These are phyloP conservation scores for Rhizophora mangle DNA, from an alignment of 345 rosid genomes.

Conservation along the genomic window DNA sequence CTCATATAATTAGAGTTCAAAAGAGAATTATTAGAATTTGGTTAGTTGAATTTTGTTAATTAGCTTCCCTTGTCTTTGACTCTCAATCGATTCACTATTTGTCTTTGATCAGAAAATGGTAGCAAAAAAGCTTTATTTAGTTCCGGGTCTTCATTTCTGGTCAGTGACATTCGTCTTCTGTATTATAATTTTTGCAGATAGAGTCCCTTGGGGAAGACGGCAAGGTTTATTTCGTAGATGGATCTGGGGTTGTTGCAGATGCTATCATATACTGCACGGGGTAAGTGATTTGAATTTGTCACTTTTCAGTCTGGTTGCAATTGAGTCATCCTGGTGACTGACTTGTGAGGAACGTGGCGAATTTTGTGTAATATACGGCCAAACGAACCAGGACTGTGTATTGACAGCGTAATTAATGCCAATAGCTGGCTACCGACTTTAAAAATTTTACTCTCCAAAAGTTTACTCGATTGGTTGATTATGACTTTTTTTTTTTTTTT, in stretches of 20 bases:
- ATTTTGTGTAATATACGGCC: neutral
- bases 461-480: constrained; percentile 20
- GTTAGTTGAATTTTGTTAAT: too few relatives aligned
- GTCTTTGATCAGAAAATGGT: too few relatives aligned
- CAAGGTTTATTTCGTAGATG: constrained; percentile 53
- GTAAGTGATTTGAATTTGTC: constrained; percentile 32
- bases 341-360: too few relatives aligned
- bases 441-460: constrained; percentile 1
- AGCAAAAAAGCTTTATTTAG: too few relatives aligned
- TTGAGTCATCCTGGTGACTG: too few relatives aligned
- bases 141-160: neutral
- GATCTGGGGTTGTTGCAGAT: constrained; percentile 59
- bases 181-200: constrained; percentile 39
- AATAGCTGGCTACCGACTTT: too few relatives aligned
- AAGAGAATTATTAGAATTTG: too few relatives aligned
- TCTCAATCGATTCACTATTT: too few relatives aligned
- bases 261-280: constrained; percentile 88
- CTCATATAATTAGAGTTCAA: too few relatives aligned
- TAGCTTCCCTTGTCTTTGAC: too few relatives aligned
- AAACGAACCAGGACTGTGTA: neutral
- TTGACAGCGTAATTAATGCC: neutral
- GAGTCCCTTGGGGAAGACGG: constrained; percentile 68
- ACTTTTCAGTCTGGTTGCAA: too few relatives aligned
- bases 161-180: neutral
- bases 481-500: constrained; percentile 9